phyloP scores from a whole-genome alignment of 2,329 filamentous ascomycete genomes.

The Didymella sp. region DNA sequence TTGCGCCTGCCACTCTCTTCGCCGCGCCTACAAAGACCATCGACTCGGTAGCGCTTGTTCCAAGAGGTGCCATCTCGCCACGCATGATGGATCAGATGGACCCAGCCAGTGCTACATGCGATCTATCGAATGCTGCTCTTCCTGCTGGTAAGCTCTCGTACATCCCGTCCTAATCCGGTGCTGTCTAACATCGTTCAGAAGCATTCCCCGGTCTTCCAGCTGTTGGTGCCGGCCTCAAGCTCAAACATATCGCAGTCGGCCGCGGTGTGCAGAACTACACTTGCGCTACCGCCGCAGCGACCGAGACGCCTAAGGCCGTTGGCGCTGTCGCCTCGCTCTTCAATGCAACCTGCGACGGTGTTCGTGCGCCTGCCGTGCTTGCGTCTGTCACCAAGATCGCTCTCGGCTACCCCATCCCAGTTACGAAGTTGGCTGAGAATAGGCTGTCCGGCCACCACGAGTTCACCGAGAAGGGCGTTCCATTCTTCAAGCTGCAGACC shows the following conservation, averaged over 20 bases:
- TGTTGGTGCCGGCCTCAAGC: conserved; percentile 65
- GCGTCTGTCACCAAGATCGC: conserved; percentile 69
- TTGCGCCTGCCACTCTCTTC: conserved; percentile 43
- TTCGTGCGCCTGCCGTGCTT: conserved; percentile 72
- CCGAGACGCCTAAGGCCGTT: conserved; percentile 66
- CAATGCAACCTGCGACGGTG: conserved; percentile 82
- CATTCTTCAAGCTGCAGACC: conserved; percentile 81
- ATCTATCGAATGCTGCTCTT: conserved; percentile 40
- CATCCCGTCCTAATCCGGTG: background rate
- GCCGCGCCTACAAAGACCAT: conserved; percentile 41
- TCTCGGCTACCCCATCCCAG: conserved; percentile 68
- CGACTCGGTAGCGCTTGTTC: conserved; percentile 31
- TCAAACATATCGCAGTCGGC: conserved; percentile 83
- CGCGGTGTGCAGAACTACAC: conserved; percentile 95
- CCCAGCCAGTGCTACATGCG: conserved; percentile 35
- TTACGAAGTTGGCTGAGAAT: conserved; percentile 58
- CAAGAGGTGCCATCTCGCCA: conserved; percentile 24
- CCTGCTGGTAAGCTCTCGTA: conserved; percentile 38
- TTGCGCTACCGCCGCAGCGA: conserved; percentile 67
- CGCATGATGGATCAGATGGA: conserved; percentile 27
- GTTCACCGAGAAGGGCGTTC: conserved; percentile 73
- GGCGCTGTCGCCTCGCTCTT: conserved; percentile 86
- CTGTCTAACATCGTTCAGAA: conserved; percentile 49
- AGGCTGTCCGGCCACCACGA: conserved; percentile 78
- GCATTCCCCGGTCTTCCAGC: conserved; percentile 65